Conservation (phyloP, 2,329 filamentous ascomycete species). For the Trichoderma pleuroti region DNA sequence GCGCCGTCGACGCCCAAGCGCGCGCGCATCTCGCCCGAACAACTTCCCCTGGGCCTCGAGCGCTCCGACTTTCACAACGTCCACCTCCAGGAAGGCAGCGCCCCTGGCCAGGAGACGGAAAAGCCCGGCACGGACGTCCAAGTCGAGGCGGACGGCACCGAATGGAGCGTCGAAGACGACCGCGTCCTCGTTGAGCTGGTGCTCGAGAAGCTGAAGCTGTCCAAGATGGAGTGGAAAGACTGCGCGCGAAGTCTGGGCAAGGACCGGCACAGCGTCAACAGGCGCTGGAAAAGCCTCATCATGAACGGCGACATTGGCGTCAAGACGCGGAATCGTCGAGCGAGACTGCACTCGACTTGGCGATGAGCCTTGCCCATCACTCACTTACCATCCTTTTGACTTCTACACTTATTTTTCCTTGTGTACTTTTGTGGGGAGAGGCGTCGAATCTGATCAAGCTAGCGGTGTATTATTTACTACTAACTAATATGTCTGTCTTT, state of each 20-base stretch:
- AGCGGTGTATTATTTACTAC: slow-evolving; percentile 10
- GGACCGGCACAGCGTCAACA: slow-evolving; percentile 54
- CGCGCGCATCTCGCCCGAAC: slow-evolving; percentile 56
- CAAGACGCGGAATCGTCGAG: slow-evolving; percentile 44
- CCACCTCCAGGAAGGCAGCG: slow-evolving; percentile 33
- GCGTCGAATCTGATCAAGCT: background rate
- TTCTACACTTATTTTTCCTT: slow-evolving; percentile 10
- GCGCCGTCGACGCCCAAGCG: slow-evolving; percentile 57
- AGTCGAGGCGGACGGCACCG: slow-evolving; percentile 43
- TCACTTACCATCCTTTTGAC: background rate
- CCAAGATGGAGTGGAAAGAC: slow-evolving; percentile 64
- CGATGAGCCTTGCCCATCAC: slow-evolving; percentile 32
- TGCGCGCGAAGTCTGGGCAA: slow-evolving; percentile 61
- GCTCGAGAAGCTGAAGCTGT: slow-evolving; percentile 62
- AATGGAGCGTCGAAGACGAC: slow-evolving; percentile 63
- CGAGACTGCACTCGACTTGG: slow-evolving; percentile 55
- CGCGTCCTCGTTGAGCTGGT: slow-evolving; percentile 64
- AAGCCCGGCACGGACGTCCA: slow-evolving; percentile 39
- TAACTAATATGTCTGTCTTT: slow-evolving; percentile 10
- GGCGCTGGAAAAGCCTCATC: slow-evolving; percentile 62
- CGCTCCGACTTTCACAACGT: slow-evolving; percentile 56
- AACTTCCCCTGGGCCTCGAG: slow-evolving; percentile 57
- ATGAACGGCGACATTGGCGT: slow-evolving; percentile 57
- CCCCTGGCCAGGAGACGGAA: slow-evolving; percentile 26
- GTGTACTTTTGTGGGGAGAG: background rate